A percentile compares a stretch with the other conserved stretches of the same genome.
These are phyloP conservation scores for Raddia guianensis DNA, from an alignment of 176 grass and related monocot genomes.

Conservation along the genomic window DNA sequence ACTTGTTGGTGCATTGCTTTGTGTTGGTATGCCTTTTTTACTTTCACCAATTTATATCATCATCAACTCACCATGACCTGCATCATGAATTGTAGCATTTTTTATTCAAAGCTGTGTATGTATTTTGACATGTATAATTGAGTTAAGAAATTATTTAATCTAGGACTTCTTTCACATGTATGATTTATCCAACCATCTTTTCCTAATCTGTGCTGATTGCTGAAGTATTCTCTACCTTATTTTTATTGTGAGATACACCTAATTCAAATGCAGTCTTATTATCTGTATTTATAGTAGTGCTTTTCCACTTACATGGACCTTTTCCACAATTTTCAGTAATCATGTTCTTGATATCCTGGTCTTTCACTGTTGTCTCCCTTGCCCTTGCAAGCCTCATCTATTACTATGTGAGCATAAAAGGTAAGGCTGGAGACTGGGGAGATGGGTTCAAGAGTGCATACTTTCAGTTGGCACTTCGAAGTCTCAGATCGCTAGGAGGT, in stretches of 20 bases:
- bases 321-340: slow-evolving; percentile 70
- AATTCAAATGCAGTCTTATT: background rate
- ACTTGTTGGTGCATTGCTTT: slow-evolving; percentile 88
- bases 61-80: slow-evolving; percentile 4
- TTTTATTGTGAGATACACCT: slow-evolving; percentile 14
- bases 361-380: slow-evolving; percentile 91
- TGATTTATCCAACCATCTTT: slow-evolving; percentile 28
- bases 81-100: background rate
- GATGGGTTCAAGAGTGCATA: slow-evolving; percentile 99
- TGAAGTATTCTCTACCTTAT: slow-evolving; percentile 4
- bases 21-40: slow-evolving; percentile 68
- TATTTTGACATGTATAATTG: slow-evolving; percentile 5
- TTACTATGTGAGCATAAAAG: slow-evolving; percentile 98
- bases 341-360: slow-evolving; percentile 98
- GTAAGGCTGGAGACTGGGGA: slow-evolving; percentile 97
- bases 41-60: slow-evolving; percentile 25
- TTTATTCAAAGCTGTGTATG: background rate
- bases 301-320: slow-evolving; percentile 33
- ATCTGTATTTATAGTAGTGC: slow-evolving; percentile 14
- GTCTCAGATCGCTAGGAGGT: slow-evolving; percentile 97
- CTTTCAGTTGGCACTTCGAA: slow-evolving; percentile 91
- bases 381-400: slow-evolving; percentile 98
- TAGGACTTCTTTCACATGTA: slow-evolving; percentile 6
- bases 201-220: slow-evolving; percentile 11
- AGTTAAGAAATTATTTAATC: slow-evolving; percentile 19